Evolutionary conservation across 2,329 filamentous ascomycete species (phyloP), one percentile per base, ranked within the genome.

Genomic region (Hypoxylon sp.): DNA sequence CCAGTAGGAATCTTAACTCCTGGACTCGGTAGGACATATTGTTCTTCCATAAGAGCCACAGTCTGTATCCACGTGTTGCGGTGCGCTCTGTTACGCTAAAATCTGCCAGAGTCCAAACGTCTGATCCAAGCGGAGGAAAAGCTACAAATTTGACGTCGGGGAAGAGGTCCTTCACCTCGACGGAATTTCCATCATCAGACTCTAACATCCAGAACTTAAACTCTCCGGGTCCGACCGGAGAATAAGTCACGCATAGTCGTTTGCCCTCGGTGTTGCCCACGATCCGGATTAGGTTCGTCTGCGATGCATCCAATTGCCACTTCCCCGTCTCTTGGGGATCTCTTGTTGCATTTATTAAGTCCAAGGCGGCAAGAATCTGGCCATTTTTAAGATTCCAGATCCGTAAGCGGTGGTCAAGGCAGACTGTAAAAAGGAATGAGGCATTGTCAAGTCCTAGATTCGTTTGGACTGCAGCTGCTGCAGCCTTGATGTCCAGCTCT

Each of bases 121-220:
- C 91, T 71, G 89, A 92, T 73, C 86, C 91, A 48, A 89, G 91
- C 69, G 89, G 90, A 75, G 85, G 90, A 65, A 88, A 87, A 1
- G 94, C 92, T 25, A 91, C 84, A 32, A 96, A 83, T 11, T 85
- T 82, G 6, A 82, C 76, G 10, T 86, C 83, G 0, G 91, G 87
- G 72, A 92, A 94, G 21, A 93, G 82, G 73, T 97, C 93, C 68
- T 89, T 86, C 13, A 97, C 84, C 7, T 89, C 84, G 19, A 93
- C 78, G 2, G 82, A 84, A 73, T 91, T 85, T 72, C 86, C 86
- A 58, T 90, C 87, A 71, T 90, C 87, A 17, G 91, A 87, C 58
- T 88, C 87, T n/a, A 89, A 80, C 70, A 82, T 85, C 93, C 94
- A 99, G 77, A 99, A 94, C 79, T 97, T 98, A 85, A 99, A 98